Evolutionary conservation across 148 eudicot genomes (phyloP).

Genomic region (Pouteria glomerata): DNA sequence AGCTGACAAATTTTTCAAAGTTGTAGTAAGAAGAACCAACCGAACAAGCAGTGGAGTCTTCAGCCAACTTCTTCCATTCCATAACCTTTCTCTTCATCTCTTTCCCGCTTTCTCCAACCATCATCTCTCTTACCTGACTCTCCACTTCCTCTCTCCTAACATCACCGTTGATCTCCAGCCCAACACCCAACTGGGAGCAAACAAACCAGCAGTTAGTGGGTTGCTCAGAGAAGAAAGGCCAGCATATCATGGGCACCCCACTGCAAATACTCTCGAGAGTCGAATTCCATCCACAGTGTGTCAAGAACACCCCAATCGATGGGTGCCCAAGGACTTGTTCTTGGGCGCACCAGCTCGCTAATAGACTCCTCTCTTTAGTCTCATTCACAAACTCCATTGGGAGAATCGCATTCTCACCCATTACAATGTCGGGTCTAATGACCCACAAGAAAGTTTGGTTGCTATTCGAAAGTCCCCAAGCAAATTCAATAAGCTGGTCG

Average conservation of each 20-base stretch:
- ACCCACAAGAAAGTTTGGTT: slow-evolving; percentile 29
- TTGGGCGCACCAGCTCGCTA: slow-evolving; percentile 31
- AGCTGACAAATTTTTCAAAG: slow-evolving; percentile 9
- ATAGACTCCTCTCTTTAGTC: slow-evolving; percentile 20
- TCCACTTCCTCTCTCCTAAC: slow-evolving; percentile 24
- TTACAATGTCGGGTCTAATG: slow-evolving; percentile 28
- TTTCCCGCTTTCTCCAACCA: slow-evolving; percentile 18
- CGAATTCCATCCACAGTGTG: slow-evolving; percentile 36
- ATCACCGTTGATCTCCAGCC: slow-evolving; percentile 6
- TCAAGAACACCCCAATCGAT: slow-evolving; percentile 10
- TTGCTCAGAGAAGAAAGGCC: slow-evolving; percentile 20
- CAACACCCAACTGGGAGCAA: slow-evolving; percentile 16
- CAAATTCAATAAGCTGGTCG: slow-evolving; percentile 21
- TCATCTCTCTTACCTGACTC: slow-evolving; percentile 10
- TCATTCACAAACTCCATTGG: slow-evolving; percentile 16
- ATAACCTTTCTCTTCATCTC: slow-evolving; percentile 14
- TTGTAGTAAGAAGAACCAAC: slow-evolving; percentile 13
- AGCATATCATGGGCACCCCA: slow-evolving; percentile 13
- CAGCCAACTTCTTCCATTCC: slow-evolving; percentile 19
- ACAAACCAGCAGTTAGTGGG: slow-evolving; percentile 21
- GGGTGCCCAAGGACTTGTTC: slow-evolving; percentile 21
- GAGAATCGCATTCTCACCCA: slow-evolving; percentile 15
- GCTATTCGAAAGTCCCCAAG: slow-evolving; percentile 38
- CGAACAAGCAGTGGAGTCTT: slow-evolving; percentile 1
- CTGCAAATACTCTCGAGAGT: slow-evolving; percentile 17